phyloP scores from a whole-genome alignment of 768 basidiomycete genomes.

The Auricularia cornea region DNA sequence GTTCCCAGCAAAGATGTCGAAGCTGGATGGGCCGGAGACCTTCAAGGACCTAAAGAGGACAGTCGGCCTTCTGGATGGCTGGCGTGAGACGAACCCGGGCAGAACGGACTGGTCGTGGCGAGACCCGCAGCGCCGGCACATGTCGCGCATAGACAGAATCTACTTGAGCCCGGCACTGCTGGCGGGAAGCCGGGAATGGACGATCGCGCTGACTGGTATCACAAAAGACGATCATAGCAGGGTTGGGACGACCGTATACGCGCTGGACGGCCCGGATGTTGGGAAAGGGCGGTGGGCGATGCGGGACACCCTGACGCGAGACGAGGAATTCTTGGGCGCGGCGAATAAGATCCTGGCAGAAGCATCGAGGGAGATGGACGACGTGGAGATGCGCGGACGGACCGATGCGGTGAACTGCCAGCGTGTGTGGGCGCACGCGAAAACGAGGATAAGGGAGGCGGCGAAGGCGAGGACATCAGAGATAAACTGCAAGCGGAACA shows the following conservation, averaged over 20 bases:
- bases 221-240: neutral
- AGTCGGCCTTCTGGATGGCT: neutral
- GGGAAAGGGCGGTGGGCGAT: neutral
- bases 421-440: too few species aligned
- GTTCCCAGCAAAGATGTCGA: slow-evolving; percentile 1
- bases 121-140: neutral
- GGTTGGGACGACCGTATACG: neutral
- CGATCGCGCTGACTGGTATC: neutral
- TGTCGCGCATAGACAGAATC: neutral
- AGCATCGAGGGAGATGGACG: neutral
- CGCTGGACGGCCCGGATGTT: neutral
- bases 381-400: too few species aligned
- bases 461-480: too few species aligned
- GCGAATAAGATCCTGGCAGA: neutral
- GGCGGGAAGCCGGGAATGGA: neutral
- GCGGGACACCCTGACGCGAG: neutral
- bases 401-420: too few species aligned
- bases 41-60: neutral
- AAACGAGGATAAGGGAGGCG: too few species aligned
- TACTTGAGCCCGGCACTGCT: neutral
- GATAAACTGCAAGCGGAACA: too few species aligned
- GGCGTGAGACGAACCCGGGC: neutral
- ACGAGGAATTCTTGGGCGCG: neutral
- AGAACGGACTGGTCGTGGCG: neutral
- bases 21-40: neutral